Evolutionary conservation across 176 grass and related monocot genomes (phyloP).

Genomic region (Oryza punctata): DNA sequence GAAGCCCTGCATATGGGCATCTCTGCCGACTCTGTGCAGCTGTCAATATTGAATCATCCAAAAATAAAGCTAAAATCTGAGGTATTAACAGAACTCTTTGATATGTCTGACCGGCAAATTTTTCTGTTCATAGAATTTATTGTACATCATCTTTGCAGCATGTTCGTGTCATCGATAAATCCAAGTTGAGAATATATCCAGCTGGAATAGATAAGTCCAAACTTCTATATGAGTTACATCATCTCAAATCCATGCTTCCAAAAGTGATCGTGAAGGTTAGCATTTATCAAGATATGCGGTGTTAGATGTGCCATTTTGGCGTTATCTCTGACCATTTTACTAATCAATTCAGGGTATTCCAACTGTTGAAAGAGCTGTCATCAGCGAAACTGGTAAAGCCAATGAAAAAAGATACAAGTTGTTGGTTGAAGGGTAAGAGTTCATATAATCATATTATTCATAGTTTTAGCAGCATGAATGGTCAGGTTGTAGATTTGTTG

Average conservation of each 20-base stretch:
- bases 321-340: conserved; percentile 27
- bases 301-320: conserved; percentile 3
- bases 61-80: conserved; percentile 90
- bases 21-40: conserved; percentile 63
- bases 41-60: conserved; percentile 85
- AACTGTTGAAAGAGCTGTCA: conserved; percentile 84
- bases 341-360: conserved; percentile 73
- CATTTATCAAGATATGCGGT: conserved; percentile 3
- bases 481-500: neutral
- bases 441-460: conserved; percentile 27
- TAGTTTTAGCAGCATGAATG: conserved; percentile 12
- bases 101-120: neutral
- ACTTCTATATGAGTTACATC: conserved; percentile 80
- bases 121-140: conserved; percentile 21
- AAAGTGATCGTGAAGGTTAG: conserved; percentile 97
- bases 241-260: conserved; percentile 70
- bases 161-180: conserved; percentile 55
- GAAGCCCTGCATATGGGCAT: conserved; percentile 65
- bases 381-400: conserved; percentile 28
- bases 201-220: conserved; percentile 68
- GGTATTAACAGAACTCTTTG: conserved; percentile 49
- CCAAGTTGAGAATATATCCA: conserved; percentile 83
- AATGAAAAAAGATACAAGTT: conserved; percentile 44
- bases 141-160: conserved; percentile 49
- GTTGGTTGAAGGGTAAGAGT: conserved; percentile 82